A percentile compares a stretch with the other conserved stretches of the same genome.
Evolutionary conservation across 345 rosid genomes (phyloP).

Genomic region (Psidium friedrichsthalianum): DNA sequence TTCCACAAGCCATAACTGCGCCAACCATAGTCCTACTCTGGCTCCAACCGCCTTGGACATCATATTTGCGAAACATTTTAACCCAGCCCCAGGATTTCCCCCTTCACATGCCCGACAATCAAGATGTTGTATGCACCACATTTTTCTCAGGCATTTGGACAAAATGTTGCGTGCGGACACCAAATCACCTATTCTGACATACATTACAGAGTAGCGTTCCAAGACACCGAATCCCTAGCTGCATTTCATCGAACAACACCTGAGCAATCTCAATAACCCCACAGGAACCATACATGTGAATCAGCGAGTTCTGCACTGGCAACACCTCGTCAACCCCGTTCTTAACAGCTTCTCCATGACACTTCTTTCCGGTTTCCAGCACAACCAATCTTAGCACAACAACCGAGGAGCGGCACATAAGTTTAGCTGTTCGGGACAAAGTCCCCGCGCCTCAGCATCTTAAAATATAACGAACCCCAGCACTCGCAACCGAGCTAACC

Average conservation of each 20-base stretch:
- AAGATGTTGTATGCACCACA: slow-evolving; percentile 49
- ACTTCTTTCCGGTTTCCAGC: slow-evolving; percentile 31
- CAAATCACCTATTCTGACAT: slow-evolving; percentile 17
- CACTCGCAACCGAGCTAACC: slow-evolving; percentile 22
- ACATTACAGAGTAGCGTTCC: slow-evolving; percentile 35
- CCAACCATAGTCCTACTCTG: slow-evolving; percentile 30
- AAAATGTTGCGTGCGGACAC: slow-evolving; percentile 34
- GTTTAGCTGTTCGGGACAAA: slow-evolving; percentile 52
- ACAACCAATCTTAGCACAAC: slow-evolving; percentile 29
- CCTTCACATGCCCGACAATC: slow-evolving; percentile 41
- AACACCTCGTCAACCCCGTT: slow-evolving; percentile 32
- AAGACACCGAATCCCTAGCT: slow-evolving; percentile 36
- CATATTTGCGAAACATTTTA: slow-evolving; percentile 60
- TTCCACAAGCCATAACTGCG: slow-evolving; percentile 41
- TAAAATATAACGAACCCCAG: slow-evolving; percentile 39
- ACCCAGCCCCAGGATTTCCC: slow-evolving; percentile 42
- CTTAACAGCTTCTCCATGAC: slow-evolving; percentile 49
- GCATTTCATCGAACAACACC: slow-evolving; percentile 44
- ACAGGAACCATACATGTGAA: slow-evolving; percentile 31
- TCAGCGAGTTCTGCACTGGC: slow-evolving; percentile 48
- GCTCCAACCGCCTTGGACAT: slow-evolving; percentile 20
- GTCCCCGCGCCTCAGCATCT: slow-evolving; percentile 23
- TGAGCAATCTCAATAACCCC: slow-evolving; percentile 22
- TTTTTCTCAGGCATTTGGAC: slow-evolving; percentile 34
- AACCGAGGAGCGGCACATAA: slow-evolving; percentile 39